Percentiles rank a stretch among this genome's conserved stretches.
Conservation (phyloP, 31 red algal genomes). For the Porphyra umbilicalis region DNA sequence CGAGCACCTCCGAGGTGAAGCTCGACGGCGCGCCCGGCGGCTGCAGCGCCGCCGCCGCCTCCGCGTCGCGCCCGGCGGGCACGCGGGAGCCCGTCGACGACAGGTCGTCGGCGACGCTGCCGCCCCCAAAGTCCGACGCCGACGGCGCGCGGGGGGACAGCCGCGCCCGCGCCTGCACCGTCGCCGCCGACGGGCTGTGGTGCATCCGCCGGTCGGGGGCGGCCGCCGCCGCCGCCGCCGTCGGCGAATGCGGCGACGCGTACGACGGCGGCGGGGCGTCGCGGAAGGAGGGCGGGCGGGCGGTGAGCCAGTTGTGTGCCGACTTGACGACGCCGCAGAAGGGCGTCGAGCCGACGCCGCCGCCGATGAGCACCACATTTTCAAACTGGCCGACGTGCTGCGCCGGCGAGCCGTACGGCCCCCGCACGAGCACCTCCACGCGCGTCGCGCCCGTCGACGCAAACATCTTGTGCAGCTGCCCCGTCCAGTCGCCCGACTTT, state of each 20-base stretch:
- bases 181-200: not conserved
- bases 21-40: not conserved
- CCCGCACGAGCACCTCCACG: conserved; percentile 36
- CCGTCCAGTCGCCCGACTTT: conserved; percentile 13
- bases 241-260: not conserved
- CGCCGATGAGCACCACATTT: conserved; percentile 65
- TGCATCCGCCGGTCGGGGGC: not conserved
- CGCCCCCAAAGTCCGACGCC: not conserved
- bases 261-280: not conserved
- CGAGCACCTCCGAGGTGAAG: not conserved
- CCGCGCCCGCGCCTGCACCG: not conserved
- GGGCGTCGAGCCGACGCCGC: conserved; percentile 78
- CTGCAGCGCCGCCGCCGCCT: not conserved
- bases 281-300: conserved; percentile 48
- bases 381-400: conserved; percentile 67
- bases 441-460: conserved; percentile 1
- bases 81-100: not conserved
- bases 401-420: conserved; percentile 73
- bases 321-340: conserved; percentile 58
- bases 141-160: not conserved
- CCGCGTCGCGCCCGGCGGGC: not conserved
- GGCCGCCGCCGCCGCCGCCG: not conserved
- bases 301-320: conserved; percentile 36
- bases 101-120: not conserved
- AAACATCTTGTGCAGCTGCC: not conserved